Base-by-base conservation (phyloP, 441 rosid species). In the Pelargonium hybrid region DNA sequence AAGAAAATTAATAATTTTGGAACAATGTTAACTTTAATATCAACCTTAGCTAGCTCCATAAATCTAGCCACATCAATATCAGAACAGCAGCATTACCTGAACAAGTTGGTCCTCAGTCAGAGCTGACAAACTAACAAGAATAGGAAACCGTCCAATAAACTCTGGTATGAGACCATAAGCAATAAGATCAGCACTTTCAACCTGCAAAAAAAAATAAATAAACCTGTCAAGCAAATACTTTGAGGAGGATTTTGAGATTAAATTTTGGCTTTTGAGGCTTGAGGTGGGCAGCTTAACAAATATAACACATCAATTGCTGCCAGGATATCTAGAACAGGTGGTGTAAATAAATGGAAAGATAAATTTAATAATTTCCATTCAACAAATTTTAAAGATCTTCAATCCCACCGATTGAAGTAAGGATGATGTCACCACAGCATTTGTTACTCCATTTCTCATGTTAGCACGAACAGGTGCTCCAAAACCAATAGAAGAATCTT, bases 121-220 rank as follows among this genome's bases (percentile, higher is more conserved):
- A 81, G 96, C 93, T 67, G 82, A 86, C 82, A 93, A 89, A 77
- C 96, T 87, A 80, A 89, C 97, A 81, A 93, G 67, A 75, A 93
- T 85, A 9, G 97, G 96, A 76, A 93, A 91, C 29, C 97, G 97
- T 67, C 98, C 97, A 71, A 93, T 84, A 81, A 91, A 93, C 82
- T 93, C 98, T 1, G 98, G 98, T 77, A 93, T 93, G 76, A 93
- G 98, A 52, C 98, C 98, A 70, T 93, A 93, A 7, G 97, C 88
- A 73, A 88, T 86, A 65, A 93, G 96, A 84, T 93, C 97, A n/a
- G 88, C 69, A 83, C 98, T 89, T 77, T 93, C 98, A 71, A 87
- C 97, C 98, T 93, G n/a, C n/a, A 26, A 26, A 26, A 37, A 37
- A 37, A 37, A 37, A 37, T 5, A 91, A 93, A 81, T 91, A 26